Base-by-base conservation (phyloP, 306 rosid genomes). In the Citrullus colocynthis region DNA sequence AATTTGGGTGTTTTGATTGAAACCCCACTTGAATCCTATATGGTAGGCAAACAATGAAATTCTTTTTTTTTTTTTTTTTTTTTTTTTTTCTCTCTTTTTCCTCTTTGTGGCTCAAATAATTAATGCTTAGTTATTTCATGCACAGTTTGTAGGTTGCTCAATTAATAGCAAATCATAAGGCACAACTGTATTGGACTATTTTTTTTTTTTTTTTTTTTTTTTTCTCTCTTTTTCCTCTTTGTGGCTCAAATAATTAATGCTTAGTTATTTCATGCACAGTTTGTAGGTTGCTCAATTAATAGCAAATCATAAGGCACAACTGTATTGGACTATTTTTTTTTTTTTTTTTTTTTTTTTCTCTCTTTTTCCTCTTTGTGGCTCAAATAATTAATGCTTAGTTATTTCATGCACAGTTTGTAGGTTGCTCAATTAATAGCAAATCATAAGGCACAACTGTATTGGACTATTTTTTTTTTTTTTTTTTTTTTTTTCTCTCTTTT, bases 361-460 rank as follows among this genome's bases (percentile, higher is more conserved):
- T n/a, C 7, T 13, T 13, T 13, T 2, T 0, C 41, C 1, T 61
- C 16, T 63, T 36, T 34, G 44, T 63, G 71, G 72, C 72, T 64
- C 13, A 17, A 66, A 66, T 66, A 66, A 66, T 66, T 39, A 42
- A 5, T 69, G 32, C 17, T 41, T 18, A 21, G 32, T 67, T 41
- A 16, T 52, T 52, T n/a, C 54, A 67, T 69, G 75, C 75, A 42
- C 42, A 70, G 56, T 48, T 70, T 70, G 49, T 44, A 70, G 57
- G 75, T 21, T 11, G 75, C 75, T 70, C 12, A 70, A 42, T 70
- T 70, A 44, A 70, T 70, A 70, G 16, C 75, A 70, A 70, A 70
- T 70, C 57, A 70, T 70, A 44, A 21, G 75, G 20, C 75, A 69
- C 75, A 70, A 44, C 75, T 70, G 75, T 49, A 70, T 70, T 70